Conservation (phyloP, 2,329 filamentous ascomycete species). For the Malbranchea cinnamomea region DNA sequence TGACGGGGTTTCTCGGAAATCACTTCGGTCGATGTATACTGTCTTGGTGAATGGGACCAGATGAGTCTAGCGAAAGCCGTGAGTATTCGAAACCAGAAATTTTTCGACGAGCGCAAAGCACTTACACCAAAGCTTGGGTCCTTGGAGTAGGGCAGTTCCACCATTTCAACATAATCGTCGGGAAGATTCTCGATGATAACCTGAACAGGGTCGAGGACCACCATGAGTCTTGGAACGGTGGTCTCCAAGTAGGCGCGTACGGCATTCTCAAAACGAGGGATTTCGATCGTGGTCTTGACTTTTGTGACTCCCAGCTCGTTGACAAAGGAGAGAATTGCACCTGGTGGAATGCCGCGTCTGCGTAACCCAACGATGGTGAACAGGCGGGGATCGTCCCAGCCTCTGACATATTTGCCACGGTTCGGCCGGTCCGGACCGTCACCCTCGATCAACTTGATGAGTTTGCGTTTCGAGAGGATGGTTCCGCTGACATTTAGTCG, state of each 20-base stretch:
- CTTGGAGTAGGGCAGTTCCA: slow-evolving; percentile 67
- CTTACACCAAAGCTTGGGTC: slow-evolving; percentile 39
- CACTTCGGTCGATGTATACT: slow-evolving; percentile 70
- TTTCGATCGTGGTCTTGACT: slow-evolving; percentile 58
- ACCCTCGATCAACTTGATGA: slow-evolving; percentile 58
- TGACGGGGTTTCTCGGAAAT: slow-evolving; percentile 60
- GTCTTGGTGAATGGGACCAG: slow-evolving; percentile 54
- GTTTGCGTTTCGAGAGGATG: slow-evolving; percentile 66
- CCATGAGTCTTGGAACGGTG: slow-evolving; percentile 70
- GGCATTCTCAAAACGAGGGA: slow-evolving; percentile 60
- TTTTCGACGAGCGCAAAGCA: slow-evolving; percentile 1
- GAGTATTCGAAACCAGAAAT: slow-evolving; percentile 1
- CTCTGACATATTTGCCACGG: slow-evolving; percentile 8
- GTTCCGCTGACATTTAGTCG: slow-evolving; percentile 64
- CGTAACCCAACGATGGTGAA: slow-evolving; percentile 70
- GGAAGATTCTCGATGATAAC: slow-evolving; percentile 63
- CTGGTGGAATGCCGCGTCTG: slow-evolving; percentile 65
- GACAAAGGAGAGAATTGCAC: slow-evolving; percentile 69
- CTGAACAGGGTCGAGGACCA: slow-evolving; percentile 67
- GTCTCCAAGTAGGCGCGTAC: slow-evolving; percentile 74
- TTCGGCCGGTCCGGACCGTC: slow-evolving; percentile 26
- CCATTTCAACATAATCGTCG: slow-evolving; percentile 48
- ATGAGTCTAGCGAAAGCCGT: slow-evolving; percentile 23
- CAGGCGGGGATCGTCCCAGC: slow-evolving; percentile 72
- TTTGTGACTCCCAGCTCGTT: slow-evolving; percentile 79